Conservation (phyloP, 2,329 filamentous ascomycete species). For the Penicillium crustosum region DNA sequence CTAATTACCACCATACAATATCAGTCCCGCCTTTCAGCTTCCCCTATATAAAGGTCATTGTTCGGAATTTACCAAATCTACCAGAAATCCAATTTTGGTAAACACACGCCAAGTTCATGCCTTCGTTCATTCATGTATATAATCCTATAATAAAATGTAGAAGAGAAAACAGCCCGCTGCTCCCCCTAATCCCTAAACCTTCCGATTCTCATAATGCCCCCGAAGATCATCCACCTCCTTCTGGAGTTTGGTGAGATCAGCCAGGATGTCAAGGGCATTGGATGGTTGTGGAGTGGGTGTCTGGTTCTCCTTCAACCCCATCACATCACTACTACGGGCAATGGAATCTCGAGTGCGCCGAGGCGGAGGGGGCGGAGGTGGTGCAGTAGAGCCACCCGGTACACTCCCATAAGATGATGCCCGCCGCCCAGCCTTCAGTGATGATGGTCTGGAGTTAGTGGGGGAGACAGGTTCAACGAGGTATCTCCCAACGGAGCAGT, state of each 20-base stretch:
- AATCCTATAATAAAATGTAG: conserved; percentile 4
- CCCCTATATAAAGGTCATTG: neutral
- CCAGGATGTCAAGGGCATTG: conserved; percentile 62
- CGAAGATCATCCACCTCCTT: conserved; percentile 67
- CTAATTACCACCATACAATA: neutral
- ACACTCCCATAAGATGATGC: conserved; percentile 26
- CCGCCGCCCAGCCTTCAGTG: conserved; percentile 33
- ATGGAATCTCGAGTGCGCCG: conserved; percentile 47
- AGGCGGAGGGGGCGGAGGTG: conserved; percentile 51
- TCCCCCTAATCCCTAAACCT: conserved; percentile 25
- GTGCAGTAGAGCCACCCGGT: conserved; percentile 26
- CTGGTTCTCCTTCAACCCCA: conserved; percentile 22
- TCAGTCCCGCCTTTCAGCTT: neutral
- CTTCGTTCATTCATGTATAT: conserved; percentile 22
- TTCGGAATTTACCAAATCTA: neutral
- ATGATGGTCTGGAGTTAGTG: conserved; percentile 17
- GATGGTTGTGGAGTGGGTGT: conserved; percentile 39
- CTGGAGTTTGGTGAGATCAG: conserved; percentile 70
- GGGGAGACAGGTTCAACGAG: conserved; percentile 19
- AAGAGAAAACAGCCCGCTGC: conserved; percentile 17
- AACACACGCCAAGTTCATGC: neutral
- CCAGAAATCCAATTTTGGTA: neutral
- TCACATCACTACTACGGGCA: conserved; percentile 37
- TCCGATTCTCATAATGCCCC: conserved; percentile 40
- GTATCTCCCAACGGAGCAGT: conserved; percentile 3